Conservation (phyloP, 441 rosid genomes). For the Biscutella laevigata region DNA sequence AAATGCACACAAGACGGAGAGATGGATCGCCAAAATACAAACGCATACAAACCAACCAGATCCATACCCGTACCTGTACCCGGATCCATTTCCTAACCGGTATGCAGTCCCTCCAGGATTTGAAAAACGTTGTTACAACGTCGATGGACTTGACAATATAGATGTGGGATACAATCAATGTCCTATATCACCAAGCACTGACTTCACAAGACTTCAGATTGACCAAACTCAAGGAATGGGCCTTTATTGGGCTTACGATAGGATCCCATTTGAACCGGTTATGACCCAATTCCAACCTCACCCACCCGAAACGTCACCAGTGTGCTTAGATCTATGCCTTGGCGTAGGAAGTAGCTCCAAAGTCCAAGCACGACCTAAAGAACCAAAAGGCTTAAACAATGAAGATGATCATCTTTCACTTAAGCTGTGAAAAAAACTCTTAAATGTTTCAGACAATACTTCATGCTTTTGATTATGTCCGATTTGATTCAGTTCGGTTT, state of each 20-base stretch:
- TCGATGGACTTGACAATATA: background rate
- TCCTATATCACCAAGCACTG: background rate
- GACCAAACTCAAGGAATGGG: background rate
- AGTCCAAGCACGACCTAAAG: background rate
- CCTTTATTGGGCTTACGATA: background rate
- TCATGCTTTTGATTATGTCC: no score
- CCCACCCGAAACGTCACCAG: background rate
- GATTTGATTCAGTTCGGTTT: no score
- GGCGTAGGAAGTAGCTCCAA: background rate
- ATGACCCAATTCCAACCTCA: background rate
- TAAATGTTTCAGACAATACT: no score
- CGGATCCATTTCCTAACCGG: background rate
- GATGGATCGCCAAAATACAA: background rate
- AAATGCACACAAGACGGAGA: conserved; percentile 8
- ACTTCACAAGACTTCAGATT: background rate
- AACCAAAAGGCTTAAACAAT: no score
- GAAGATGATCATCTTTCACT: no score
- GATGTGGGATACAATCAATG: background rate
- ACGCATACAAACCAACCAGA: background rate
- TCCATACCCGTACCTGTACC: background rate
- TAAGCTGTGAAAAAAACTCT: no score
- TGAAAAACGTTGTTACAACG: background rate
- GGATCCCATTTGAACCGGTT: background rate
- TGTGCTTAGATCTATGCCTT: conserved; percentile 6
- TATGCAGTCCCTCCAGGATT: background rate